phyloP scores from a whole-genome alignment of 164 flowering plant species.

The Aristolochia fimbriata region DNA sequence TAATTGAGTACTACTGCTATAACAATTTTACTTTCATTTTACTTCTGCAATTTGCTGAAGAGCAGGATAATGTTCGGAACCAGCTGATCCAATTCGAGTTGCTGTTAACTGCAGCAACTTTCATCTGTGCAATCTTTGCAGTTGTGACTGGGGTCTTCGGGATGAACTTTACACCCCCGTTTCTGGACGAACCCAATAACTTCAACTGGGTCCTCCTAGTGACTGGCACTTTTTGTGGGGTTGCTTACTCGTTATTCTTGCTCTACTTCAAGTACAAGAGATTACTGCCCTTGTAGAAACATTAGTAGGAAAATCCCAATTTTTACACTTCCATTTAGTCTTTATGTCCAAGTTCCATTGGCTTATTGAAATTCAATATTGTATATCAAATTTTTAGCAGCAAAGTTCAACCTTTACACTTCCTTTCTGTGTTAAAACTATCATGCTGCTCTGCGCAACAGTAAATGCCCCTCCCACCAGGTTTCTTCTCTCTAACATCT shows the following conservation, averaged over 20 bases:
- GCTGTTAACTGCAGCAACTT: slow-evolving; percentile 88
- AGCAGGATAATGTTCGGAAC: slow-evolving; percentile 92
- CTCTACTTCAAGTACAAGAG: slow-evolving; percentile 66
- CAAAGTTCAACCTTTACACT: too few relatives aligned
- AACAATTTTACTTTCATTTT: too few relatives aligned
- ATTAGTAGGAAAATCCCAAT: neutral
- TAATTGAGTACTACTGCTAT: too few relatives aligned
- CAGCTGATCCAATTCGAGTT: slow-evolving; percentile 83
- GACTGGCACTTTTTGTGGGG: slow-evolving; percentile 37
- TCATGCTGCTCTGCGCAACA: too few relatives aligned
- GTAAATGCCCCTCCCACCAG: too few relatives aligned
- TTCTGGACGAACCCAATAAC: slow-evolving; percentile 43
- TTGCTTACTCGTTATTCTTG: slow-evolving; percentile 45
- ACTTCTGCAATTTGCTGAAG: neutral
- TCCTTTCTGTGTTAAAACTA: too few relatives aligned
- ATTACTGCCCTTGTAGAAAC: slow-evolving; percentile 40
- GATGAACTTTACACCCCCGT: slow-evolving; percentile 57
- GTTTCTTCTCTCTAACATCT: too few relatives aligned
- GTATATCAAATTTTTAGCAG: neutral
- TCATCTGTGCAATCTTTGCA: slow-evolving; percentile 73
- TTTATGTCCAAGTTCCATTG: neutral
- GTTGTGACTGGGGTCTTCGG: slow-evolving; percentile 87
- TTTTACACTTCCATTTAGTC: neutral
- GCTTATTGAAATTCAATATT: too few relatives aligned
- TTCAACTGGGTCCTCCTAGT: slow-evolving; percentile 65